Conservation (phyloP, 164 flowering plant species). For the Protea cynaroides region DNA sequence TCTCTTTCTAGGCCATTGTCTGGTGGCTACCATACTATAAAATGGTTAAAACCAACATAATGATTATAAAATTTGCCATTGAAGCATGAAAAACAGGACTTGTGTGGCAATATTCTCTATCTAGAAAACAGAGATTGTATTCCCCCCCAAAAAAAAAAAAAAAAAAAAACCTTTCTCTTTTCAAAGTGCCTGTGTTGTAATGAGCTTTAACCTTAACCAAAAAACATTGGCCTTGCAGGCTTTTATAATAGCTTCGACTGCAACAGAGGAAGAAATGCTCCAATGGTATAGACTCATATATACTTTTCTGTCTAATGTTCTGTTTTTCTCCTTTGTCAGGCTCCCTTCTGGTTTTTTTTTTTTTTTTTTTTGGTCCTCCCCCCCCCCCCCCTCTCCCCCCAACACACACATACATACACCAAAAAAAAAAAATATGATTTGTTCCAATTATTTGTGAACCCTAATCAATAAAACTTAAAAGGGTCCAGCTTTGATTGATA, state of each 20-base stretch:
- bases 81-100: too few relatives aligned
- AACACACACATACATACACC: too few relatives aligned
- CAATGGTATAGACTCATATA: constrained; percentile 42
- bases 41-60: too few relatives aligned
- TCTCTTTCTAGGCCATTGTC: too few relatives aligned
- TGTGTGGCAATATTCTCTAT: neutral
- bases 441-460: neutral
- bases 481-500: too few relatives aligned
- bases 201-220: neutral
- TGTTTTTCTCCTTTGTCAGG: neutral
- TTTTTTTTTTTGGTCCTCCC: too few relatives aligned
- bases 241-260: constrained; percentile 92
- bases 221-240: constrained; percentile 45
- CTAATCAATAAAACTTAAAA: neutral
- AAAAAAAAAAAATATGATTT: neutral
- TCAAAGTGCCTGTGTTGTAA: too few relatives aligned
- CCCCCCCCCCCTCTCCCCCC: too few relatives aligned
- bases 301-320: neutral
- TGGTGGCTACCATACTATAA: too few relatives aligned
- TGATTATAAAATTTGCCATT: too few relatives aligned
- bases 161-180: too few relatives aligned
- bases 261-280: constrained; percentile 87
- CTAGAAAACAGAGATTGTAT: neutral
- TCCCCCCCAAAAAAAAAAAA: too few relatives aligned
- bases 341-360: neutral